Base-by-base conservation (phyloP, 768 basidiomycete species). In the Amyloporia xantha region DNA sequence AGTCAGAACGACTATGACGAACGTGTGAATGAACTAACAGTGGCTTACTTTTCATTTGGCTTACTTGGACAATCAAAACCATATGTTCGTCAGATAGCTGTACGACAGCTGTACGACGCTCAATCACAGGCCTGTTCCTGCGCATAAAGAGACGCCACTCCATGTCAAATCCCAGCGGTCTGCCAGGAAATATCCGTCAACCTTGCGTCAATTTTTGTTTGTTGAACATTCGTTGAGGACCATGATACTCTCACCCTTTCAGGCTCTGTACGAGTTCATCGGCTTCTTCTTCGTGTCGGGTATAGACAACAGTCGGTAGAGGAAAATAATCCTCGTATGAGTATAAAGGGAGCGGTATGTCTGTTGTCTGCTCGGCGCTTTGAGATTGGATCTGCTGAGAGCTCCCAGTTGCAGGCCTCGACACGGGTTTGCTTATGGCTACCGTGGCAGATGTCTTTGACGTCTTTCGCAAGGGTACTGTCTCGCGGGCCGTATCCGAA, bases 81-180 rank as follows among this genome's bases (percentile, higher is more conserved):
- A 65, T 71, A 1, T 57, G 57, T 20, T 47, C 56, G 49, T 78
- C 75, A 33, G 68, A 71, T 0, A 79, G 44, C 54, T 79, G 77
- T 1, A 78, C 69, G 2, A 76, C 59, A 0, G 76, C 72, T 2
- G 71, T 69, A 26, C 65, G 62, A 42, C 68, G 61, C 47, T 68
- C 67, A 27, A 59, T 51, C 7, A 21, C 28, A 3, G 17, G 17
- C 19, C 28, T 60, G 26, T 64, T 58, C 3, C 59, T 60, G n/a
- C 61, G 54, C 45, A 62, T 67, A 39, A 58, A 55, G 17, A 73
- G 66, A 13, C 65, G 61, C 76, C 76, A 78, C 55, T 78, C 76
- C 36, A 78, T 63, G 59, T 78, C 77, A 24, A 78, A 74, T 5
- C 77, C 77, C 9, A 78, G 38, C 7, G 77, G 70, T 1, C 75